Evolutionary conservation across 2,329 filamentous ascomycete genomes (phyloP).

Genomic region (Fusarium albosuccineum): DNA sequence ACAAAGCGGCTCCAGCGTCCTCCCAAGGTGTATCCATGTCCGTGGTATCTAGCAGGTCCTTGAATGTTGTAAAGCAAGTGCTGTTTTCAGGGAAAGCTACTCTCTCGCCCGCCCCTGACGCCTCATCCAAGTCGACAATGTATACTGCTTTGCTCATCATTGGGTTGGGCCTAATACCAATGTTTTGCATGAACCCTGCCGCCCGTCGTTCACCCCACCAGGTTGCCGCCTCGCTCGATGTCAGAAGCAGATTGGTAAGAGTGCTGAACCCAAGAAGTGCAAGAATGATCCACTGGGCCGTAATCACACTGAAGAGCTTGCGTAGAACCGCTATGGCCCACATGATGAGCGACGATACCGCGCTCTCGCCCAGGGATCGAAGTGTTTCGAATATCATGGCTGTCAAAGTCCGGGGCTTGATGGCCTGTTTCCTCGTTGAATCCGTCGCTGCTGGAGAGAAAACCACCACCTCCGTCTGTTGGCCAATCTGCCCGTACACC

Average conservation of each 20-base stretch:
- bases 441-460: slow-evolving; percentile 67
- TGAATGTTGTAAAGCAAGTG: slow-evolving; percentile 73
- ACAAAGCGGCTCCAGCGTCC: slow-evolving; percentile 62
- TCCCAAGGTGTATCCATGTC: slow-evolving; percentile 70
- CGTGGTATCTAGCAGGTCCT: slow-evolving; percentile 67
- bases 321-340: slow-evolving; percentile 77
- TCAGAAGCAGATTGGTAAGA: slow-evolving; percentile 79
- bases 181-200: slow-evolving; percentile 80
- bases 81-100: slow-evolving; percentile 60
- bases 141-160: slow-evolving; percentile 91
- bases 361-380: slow-evolving; percentile 80
- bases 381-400: slow-evolving; percentile 80
- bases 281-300: slow-evolving; percentile 81
- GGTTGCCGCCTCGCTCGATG: slow-evolving; percentile 76
- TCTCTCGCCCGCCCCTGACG: slow-evolving; percentile 55
- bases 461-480: slow-evolving; percentile 73
- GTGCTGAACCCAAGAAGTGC: slow-evolving; percentile 76
- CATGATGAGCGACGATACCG: slow-evolving; percentile 81
- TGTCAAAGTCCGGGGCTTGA: slow-evolving; percentile 72
- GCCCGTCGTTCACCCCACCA: slow-evolving; percentile 92
- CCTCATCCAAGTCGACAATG: slow-evolving; percentile 81
- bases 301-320: slow-evolving; percentile 75
- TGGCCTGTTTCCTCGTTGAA: slow-evolving; percentile 66
- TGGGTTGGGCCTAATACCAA: slow-evolving; percentile 83
- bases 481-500: slow-evolving; percentile 82